Evolutionary conservation across 2,329 filamentous ascomycete genomes (phyloP), one percentile per base, ranked within the genome.

Genomic region (Tetracladium maxilliforme): DNA sequence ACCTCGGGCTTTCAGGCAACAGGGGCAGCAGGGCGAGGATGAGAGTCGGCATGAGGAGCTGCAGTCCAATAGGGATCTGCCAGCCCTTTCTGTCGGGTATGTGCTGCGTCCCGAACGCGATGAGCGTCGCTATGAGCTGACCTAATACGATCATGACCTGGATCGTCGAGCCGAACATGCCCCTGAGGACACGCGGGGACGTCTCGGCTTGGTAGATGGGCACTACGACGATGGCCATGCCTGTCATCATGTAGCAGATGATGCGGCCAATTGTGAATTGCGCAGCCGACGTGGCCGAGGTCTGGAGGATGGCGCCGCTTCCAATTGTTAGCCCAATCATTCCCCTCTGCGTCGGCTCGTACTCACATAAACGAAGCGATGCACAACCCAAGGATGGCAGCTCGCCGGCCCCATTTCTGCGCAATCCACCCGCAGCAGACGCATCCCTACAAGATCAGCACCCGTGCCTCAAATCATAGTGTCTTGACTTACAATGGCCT

Each of bases 191-290:
- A 7, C 34, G 33, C 3, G 44, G 44, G 1, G 42, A 30, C 1
- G 31, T 33, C 28, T 48, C 42, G 10, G 40, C 37, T 14, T 38
- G 33, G 32, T 42, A 47, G 19, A 45, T 43, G 10, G 45, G 45
- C 2, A 48, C 37, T 9, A 47, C 41, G 5, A 44, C 40, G 17
- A 48, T 43, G 10, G 33, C 33, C 31, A 48, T 42, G 19, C 45
- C 45, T 2, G 44, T 47, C 39, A 45, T 47, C 16, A 27, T 37
- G 25, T 38, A 47, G 23, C 27, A 38, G 19, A 48, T 34, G 28
- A 47, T 22, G 19, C 45, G 37, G 8, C 45, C 44, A 7, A 41
- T 26, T 3, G 39, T 46, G 28, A 48, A 48, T 22, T 45, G 42
- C 5, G 39, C 40, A 6, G 39, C 34, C 2, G 42, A 37, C 5